These are phyloP conservation scores for Saccharomycopsis sp. DNA, from an alignment of 805 yeast species.

Conservation along the genomic window DNA sequence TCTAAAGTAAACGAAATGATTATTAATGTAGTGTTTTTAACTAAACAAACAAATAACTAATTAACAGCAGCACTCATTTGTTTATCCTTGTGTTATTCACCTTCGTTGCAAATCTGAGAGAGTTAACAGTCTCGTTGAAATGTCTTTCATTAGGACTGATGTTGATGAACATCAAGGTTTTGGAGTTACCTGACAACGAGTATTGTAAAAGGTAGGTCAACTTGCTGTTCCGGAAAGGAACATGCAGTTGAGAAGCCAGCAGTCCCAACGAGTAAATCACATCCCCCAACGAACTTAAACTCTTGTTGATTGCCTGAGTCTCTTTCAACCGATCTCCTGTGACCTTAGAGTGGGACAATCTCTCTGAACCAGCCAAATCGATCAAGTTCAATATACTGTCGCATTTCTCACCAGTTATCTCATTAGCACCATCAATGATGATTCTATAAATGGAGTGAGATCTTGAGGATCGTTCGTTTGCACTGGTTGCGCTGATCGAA, in stretches of 20 bases:
- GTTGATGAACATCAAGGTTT: constrained; percentile 90
- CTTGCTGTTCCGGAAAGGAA: constrained; percentile 93
- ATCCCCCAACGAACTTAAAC: constrained; percentile 83
- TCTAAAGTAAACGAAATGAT: no score
- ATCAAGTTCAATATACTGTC: constrained; percentile 69
- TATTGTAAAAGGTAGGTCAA: constrained; percentile 79
- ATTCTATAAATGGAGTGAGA: constrained; percentile 82
- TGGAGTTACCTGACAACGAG: constrained; percentile 78
- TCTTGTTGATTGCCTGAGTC: constrained; percentile 83
- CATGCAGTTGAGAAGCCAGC: constrained; percentile 38
- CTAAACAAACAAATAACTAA: no score
- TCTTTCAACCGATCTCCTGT: constrained; percentile 77
- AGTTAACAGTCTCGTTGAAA: constrained; percentile 72
- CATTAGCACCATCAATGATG: constrained; percentile 48
- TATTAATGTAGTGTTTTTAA: no score
- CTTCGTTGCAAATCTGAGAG: constrained; percentile 83
- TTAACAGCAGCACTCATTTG: constrained; percentile 1
- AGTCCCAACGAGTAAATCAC: constrained; percentile 72
- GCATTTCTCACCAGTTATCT: constrained; percentile 38
- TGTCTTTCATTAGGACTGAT: constrained; percentile 61
- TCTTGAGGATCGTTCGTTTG: constrained; percentile 82
- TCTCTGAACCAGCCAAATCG: constrained; percentile 93
- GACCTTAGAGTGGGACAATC: constrained; percentile 67
- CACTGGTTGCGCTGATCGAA: constrained; percentile 72
- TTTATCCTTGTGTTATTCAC: constrained; percentile 50